Evolutionary conservation across 108 stramenopile species (phyloP).

Genomic region (Bacterosira constricta): DNA sequence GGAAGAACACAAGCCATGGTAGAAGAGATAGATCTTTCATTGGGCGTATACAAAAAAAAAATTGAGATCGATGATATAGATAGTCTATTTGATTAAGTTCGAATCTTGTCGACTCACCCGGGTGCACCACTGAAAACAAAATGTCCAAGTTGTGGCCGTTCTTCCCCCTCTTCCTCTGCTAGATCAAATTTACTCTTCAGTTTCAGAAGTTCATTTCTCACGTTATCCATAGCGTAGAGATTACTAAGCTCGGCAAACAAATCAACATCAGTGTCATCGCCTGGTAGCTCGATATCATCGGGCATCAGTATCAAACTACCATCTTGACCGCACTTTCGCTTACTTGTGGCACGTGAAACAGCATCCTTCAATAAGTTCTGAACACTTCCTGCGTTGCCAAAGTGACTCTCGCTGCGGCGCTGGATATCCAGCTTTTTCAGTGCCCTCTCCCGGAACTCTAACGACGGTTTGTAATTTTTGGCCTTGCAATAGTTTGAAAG

Average conservation of each 20-base stretch:
- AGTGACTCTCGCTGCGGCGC: slow-evolving; percentile 46
- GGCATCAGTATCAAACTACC: slow-evolving; percentile 1
- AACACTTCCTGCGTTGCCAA: slow-evolving; percentile 81
- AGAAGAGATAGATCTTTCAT: too few relatives aligned
- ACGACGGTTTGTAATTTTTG: slow-evolving; percentile 23
- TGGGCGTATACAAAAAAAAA: too few relatives aligned
- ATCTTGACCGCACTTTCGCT: slow-evolving; percentile 9
- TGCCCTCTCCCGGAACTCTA: slow-evolving; percentile 45
- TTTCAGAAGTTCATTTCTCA: slow-evolving; percentile 34
- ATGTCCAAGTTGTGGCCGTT: slow-evolving; percentile 37
- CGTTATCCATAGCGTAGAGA: slow-evolving; percentile 45
- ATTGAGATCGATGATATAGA: too few relatives aligned
- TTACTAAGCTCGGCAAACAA: slow-evolving; percentile 27
- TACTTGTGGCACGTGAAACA: slow-evolving; percentile 3
- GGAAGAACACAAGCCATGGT: too few relatives aligned
- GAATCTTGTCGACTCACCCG: neutral
- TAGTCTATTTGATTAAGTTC: neutral
- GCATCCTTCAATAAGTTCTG: slow-evolving; percentile 51
- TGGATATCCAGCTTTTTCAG: slow-evolving; percentile 28
- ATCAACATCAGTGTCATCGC: slow-evolving; percentile 41
- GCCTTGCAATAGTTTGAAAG: slow-evolving; percentile 28
- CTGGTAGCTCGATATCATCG: slow-evolving; percentile 22
- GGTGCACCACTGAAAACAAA: slow-evolving; percentile 35
- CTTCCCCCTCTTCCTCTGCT: slow-evolving; percentile 34
- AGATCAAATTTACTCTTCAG: slow-evolving; percentile 26